Base-by-base conservation (phyloP, 1,284 basidiomycete species). In the Sporisorium graminicola region DNA sequence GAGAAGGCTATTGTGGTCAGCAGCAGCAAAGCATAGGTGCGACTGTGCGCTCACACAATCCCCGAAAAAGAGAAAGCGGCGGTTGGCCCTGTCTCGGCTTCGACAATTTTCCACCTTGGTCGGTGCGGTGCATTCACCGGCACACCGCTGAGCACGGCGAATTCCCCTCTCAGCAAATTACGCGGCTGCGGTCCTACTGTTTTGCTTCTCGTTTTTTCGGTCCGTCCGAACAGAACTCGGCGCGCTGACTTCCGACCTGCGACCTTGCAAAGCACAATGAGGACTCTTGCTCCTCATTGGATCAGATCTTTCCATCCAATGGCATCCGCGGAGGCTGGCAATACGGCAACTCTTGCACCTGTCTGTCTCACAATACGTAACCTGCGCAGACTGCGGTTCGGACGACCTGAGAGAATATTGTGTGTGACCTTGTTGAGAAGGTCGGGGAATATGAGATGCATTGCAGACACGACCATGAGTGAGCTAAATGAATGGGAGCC, bases 361-460 rank as follows among this genome's bases (percentile, higher is more conserved):
- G 29, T 5, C 29, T n/a, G n/a, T n/a, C n/a, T n/a, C n/a, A n/a
- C n/a, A n/a, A 31, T 46, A n/a, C 20, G 26, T n/a, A 2, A 10
- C 12, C 44, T 24, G 20, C 44, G 51, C 37, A 58, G 55, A 52
- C 56, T n/a, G 18, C 29, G 10, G 29, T 31, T 31, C 29, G 29
- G 10, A 31, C 29, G 10, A 31, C 29, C 24, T n/a, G 18, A 24
- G 20, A 42, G n/a, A 24, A 37, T 33, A 12, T 13, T 46, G 22
- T 46, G 55, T 60, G 31, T 64, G 66, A 75, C 80, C 78, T 80
- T 82, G 80, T 82, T 82, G 80, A 82, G 78, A 82, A 82, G 78
- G 80, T 60, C 57, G 67, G 58, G 66, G 66, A 63, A 58, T 35
- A 75, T 75, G 68, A 60, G 63, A 65, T 74, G 66, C 61, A 74